Evolutionary conservation across 2,329 filamentous ascomycete species (phyloP).

Genomic region (Fusarium lyarnte): DNA sequence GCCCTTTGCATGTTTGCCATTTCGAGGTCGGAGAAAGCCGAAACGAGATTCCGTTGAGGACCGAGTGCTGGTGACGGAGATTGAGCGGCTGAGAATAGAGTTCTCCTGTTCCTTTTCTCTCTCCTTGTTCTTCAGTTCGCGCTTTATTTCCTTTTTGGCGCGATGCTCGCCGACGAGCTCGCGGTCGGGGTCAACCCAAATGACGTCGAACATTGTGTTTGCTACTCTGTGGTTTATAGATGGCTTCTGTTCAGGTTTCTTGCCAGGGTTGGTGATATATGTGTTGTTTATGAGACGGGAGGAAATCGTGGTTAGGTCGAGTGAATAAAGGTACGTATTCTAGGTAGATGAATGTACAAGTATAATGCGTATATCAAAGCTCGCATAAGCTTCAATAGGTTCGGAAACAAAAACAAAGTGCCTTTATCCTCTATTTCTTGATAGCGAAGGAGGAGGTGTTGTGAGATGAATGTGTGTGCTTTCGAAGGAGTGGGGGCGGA

Average conservation of each 20-base stretch:
- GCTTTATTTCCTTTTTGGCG: slow-evolving; percentile 57
- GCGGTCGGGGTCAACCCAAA: slow-evolving; percentile 65
- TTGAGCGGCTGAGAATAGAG: slow-evolving; percentile 47
- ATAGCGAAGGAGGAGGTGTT: not conserved
- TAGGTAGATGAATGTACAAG: not conserved
- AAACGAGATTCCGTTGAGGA: slow-evolving; percentile 54
- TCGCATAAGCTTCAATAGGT: not conserved
- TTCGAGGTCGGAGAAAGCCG: slow-evolving; percentile 56
- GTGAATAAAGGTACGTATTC: not conserved
- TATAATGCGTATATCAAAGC: not conserved
- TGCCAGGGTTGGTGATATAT: too few species aligned
- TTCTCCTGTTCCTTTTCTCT: slow-evolving; percentile 21
- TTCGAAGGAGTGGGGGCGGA: not conserved
- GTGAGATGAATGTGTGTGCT: not conserved
- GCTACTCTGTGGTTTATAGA: not conserved
- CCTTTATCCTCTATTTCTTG: not conserved
- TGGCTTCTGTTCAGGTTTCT: not conserved
- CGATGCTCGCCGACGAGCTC: slow-evolving; percentile 64
- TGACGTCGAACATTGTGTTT: slow-evolving; percentile 65
- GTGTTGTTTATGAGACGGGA: not conserved
- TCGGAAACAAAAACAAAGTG: not conserved
- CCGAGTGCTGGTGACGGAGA: slow-evolving; percentile 56
- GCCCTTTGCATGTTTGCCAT: slow-evolving; percentile 34
- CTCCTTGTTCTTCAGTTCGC: slow-evolving; percentile 44
- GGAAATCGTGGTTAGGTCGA: not conserved